phyloP scores from a whole-genome alignment of 2,329 filamentous ascomycete species.

The Aspergillus pseudoviridinutans region DNA sequence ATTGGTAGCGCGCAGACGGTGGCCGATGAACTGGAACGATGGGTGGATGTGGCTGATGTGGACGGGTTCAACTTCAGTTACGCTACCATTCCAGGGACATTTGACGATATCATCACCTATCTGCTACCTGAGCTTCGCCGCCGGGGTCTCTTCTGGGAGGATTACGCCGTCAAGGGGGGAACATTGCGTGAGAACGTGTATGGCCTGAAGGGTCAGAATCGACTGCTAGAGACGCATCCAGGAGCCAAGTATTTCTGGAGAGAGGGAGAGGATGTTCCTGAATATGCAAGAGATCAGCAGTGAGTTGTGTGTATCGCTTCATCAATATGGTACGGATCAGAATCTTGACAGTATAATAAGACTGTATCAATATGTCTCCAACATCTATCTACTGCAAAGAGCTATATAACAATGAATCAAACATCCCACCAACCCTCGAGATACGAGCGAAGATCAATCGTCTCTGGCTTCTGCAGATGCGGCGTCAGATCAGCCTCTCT shows the following conservation, averaged over 20 bases:
- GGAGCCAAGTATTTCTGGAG: constrained; percentile 36
- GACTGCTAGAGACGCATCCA: constrained; percentile 33
- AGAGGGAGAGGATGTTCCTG: constrained; percentile 29
- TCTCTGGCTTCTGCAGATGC: constrained; percentile 56
- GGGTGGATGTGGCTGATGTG: constrained; percentile 32
- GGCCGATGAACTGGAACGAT: constrained; percentile 35
- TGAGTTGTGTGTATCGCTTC: no score
- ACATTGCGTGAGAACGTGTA: constrained; percentile 40
- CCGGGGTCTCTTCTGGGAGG: constrained; percentile 37
- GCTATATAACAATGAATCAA: constrained; percentile 8
- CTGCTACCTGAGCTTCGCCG: constrained; percentile 31
- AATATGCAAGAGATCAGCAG: constrained; percentile 18
- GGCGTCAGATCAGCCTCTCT: constrained; percentile 57
- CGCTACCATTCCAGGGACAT: constrained; percentile 32
- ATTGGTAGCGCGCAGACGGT: constrained; percentile 35
- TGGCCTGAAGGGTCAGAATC: constrained; percentile 25
- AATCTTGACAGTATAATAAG: no score
- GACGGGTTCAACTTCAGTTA: constrained; percentile 36
- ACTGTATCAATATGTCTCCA: neutral
- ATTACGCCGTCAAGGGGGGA: constrained; percentile 33
- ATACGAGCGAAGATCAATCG: constrained; percentile 58
- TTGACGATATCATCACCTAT: constrained; percentile 32
- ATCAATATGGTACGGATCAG: no score
- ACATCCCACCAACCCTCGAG: constrained; percentile 67
- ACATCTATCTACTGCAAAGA: neutral